A percentile compares a stretch with the other conserved stretches of the same genome.
Evolutionary conservation across 345 rosid species (phyloP).

Genomic region (Euclidium syriacum): DNA sequence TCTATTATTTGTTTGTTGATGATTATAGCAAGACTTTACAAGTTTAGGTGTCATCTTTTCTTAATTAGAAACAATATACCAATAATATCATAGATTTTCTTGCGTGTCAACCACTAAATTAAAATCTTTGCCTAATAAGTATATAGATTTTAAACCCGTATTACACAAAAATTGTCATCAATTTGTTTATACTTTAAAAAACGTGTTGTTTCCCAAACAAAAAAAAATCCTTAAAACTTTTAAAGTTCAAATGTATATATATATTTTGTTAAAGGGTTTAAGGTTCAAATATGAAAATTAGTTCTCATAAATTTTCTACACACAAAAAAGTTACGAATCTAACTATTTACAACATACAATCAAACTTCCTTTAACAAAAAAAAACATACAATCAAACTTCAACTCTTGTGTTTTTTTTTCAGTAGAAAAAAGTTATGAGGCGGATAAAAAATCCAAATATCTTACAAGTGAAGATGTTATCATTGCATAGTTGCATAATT

Average conservation of each 20-base stretch:
- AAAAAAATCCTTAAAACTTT: too few relatives aligned
- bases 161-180: neutral
- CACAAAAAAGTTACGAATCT: neutral
- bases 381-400: neutral
- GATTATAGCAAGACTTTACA: neutral
- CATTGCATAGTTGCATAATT: slow-evolving; percentile 3
- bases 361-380: neutral
- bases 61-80: neutral
- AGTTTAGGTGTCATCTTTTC: neutral
- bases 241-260: neutral
- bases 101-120: too few relatives aligned
- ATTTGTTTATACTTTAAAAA: neutral
- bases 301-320: neutral
- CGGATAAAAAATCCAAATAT: neutral
- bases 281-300: neutral
- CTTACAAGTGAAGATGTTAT: neutral
- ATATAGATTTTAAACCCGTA: too few relatives aligned
- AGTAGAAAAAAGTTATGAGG: neutral
- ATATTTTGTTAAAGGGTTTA: too few relatives aligned
- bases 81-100: neutral
- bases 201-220: too few relatives aligned
- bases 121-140: too few relatives aligned
- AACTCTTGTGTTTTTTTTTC: too few relatives aligned
- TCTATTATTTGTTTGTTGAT: slow-evolving; percentile 1
- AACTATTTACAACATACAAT: neutral